A percentile compares a stretch with the other conserved stretches of the same genome.
Conservation (phyloP, 805 yeast species). For the Ogataea neopini region DNA sequence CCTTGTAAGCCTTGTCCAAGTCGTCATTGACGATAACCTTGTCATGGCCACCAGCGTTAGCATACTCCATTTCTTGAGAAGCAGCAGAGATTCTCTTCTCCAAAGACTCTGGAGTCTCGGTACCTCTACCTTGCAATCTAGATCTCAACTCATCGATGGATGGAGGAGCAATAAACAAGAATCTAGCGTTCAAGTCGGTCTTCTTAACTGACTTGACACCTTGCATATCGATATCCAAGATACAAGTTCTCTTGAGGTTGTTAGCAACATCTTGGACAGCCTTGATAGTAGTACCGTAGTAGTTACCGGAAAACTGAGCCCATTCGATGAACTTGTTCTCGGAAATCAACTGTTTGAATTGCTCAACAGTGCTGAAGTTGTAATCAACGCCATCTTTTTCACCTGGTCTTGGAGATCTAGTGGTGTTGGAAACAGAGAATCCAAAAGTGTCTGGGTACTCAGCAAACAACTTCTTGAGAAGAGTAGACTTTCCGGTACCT, state of each 20-base stretch:
- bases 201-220: constrained; percentile 92
- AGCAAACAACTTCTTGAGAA: constrained; percentile 83
- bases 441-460: constrained; percentile 92
- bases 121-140: constrained; percentile 87
- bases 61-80: constrained; percentile 81
- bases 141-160: constrained; percentile 72
- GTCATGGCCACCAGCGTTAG: constrained; percentile 92
- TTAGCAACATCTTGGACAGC: constrained; percentile 76
- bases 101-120: constrained; percentile 86
- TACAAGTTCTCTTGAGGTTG: constrained; percentile 70
- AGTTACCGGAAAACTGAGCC: constrained; percentile 98
- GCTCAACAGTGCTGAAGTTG: constrained; percentile 79
- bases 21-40: constrained; percentile 86
- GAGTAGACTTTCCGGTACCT: constrained; percentile 94
- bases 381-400: constrained; percentile 89
- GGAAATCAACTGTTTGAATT: constrained; percentile 74
- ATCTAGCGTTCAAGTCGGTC: constrained; percentile 81
- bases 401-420: constrained; percentile 89
- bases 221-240: constrained; percentile 98
- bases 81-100: constrained; percentile 88
- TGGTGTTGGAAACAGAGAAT: constrained; percentile 90
- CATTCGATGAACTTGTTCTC: constrained; percentile 86
- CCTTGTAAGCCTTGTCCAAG: constrained; percentile 81
- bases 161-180: constrained; percentile 89
- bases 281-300: constrained; percentile 90